Evolutionary conservation across 495 filamentous ascomycete genomes (phyloP).

Genomic region (Penicillium paxilli): DNA sequence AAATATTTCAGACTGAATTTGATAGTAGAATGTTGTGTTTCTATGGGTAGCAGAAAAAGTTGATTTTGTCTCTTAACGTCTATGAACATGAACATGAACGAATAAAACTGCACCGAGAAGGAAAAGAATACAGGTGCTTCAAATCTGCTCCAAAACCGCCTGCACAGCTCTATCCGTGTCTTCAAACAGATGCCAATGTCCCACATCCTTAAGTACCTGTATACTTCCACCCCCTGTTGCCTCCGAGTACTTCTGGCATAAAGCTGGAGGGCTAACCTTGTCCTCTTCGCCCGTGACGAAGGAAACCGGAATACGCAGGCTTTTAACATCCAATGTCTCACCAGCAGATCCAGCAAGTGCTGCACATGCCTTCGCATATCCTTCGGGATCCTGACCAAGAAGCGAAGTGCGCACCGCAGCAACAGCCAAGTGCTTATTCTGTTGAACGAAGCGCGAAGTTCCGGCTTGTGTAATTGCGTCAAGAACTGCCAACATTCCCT

Average conservation of each 20-base stretch:
- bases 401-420: slow-evolving; percentile 42
- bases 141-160: slow-evolving; percentile 8
- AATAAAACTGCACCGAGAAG: background rate
- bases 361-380: slow-evolving; percentile 55
- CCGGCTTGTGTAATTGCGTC: slow-evolving; percentile 33
- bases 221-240: slow-evolving; percentile 6
- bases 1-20: no score
- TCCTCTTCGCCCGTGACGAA: slow-evolving; percentile 48
- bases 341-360: slow-evolving; percentile 43
- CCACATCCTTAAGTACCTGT: slow-evolving; percentile 11
- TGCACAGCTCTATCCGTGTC: slow-evolving; percentile 9
- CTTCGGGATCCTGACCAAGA: slow-evolving; percentile 48
- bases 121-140: background rate
- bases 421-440: slow-evolving; percentile 33
- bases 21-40: background rate
- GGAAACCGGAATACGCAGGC: slow-evolving; percentile 23
- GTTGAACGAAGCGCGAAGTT: slow-evolving; percentile 35
- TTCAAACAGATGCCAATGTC: slow-evolving; percentile 25
- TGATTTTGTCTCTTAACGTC: background rate
- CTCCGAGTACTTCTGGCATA: slow-evolving; percentile 12
- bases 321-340: slow-evolving; percentile 21
- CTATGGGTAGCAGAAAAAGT: background rate
- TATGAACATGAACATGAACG: background rate
- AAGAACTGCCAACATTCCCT: slow-evolving; percentile 43
- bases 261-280: slow-evolving; percentile 20